A percentile compares a stretch with the other conserved stretches of the same genome.
Conservation (phyloP, 192 early-diverging fungal species). For the Rhizophagus clarus region DNA sequence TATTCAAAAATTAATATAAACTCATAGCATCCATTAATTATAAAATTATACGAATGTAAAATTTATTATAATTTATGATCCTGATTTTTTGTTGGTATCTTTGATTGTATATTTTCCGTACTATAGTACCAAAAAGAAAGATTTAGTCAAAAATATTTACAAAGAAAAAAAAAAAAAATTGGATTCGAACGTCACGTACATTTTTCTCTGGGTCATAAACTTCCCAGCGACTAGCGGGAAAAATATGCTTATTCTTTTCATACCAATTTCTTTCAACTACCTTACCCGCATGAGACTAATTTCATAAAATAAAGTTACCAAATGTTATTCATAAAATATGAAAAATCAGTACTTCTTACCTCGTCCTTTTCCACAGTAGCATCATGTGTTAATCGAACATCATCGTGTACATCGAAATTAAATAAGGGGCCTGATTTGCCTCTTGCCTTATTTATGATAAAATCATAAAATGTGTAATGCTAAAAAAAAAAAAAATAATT, state of each 20-base stretch:
- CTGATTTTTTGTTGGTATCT: constrained; percentile 49
- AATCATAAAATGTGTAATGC: constrained; percentile 90
- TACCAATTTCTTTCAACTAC: constrained; percentile 90
- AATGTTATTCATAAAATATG: not conserved
- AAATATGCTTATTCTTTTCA: constrained; percentile 94
- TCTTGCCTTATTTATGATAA: constrained; percentile 93
- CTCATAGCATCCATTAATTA: no score
- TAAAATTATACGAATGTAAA: no score
- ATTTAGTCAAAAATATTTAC: no score
- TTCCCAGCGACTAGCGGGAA: constrained; percentile 93
- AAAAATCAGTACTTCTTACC: constrained; percentile 34
- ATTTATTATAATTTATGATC: not conserved
- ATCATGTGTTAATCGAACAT: constrained; percentile 84
- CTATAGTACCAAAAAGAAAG: constrained; percentile 28
- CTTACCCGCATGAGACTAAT: constrained; percentile 89
- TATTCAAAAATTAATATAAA: no score
- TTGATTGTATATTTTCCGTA: constrained; percentile 69
- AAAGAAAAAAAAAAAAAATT: not conserved
- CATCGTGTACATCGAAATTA: constrained; percentile 92
- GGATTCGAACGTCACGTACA: constrained; percentile 33
- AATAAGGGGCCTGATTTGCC: constrained; percentile 96
- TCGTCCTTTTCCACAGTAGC: constrained; percentile 88
- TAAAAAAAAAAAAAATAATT: constrained; percentile 15
- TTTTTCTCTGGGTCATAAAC: constrained; percentile 83
- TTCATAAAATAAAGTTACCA: not conserved